Evolutionary conservation across 805 yeast genomes (phyloP).

Genomic region (Candida jianshihensis): DNA sequence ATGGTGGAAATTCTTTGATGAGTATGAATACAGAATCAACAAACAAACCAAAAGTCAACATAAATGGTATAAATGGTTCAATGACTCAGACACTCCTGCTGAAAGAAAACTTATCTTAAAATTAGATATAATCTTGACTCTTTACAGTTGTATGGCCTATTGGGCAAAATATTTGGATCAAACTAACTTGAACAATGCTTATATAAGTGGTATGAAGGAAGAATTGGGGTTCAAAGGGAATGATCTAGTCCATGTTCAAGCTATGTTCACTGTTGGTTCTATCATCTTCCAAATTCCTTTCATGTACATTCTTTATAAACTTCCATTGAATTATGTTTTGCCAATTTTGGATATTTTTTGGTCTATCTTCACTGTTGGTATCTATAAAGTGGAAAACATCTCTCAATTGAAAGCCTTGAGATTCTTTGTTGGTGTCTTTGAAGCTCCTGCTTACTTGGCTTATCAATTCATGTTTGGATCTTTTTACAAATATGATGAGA

Average conservation of each 20-base stretch:
- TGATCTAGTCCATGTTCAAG: conserved; percentile 56
- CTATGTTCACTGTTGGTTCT: conserved; percentile 53
- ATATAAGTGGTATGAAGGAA: conserved; percentile 56
- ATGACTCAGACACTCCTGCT: conserved; percentile 24
- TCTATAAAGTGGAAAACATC: conserved; percentile 42
- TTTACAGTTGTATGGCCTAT: conserved; percentile 51
- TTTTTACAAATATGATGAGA: conserved; percentile 50
- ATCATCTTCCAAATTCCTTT: conserved; percentile 62
- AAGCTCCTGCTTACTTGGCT: conserved; percentile 61
- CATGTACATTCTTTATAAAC: conserved; percentile 49
- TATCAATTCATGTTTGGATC: conserved; percentile 54
- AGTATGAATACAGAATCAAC: conserved; percentile 34
- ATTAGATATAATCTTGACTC: conserved; percentile 48
- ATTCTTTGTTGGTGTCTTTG: conserved; percentile 62
- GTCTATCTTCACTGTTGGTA: conserved; percentile 32
- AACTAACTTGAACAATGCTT: conserved; percentile 57
- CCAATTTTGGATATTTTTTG: conserved; percentile 43
- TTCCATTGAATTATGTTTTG: conserved; percentile 39
- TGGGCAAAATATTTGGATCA: conserved; percentile 66
- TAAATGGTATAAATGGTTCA: conserved; percentile 14
- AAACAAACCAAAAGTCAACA: conserved; percentile 1
- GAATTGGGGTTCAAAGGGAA: conserved; percentile 54
- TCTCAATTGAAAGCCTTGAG: conserved; percentile 53
- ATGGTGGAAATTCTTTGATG: conserved; percentile 53
- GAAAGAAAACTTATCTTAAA: conserved; percentile 41